phyloP scores from a whole-genome alignment of 768 basidiomycete species.

The Stropharia rugosoannulata region DNA sequence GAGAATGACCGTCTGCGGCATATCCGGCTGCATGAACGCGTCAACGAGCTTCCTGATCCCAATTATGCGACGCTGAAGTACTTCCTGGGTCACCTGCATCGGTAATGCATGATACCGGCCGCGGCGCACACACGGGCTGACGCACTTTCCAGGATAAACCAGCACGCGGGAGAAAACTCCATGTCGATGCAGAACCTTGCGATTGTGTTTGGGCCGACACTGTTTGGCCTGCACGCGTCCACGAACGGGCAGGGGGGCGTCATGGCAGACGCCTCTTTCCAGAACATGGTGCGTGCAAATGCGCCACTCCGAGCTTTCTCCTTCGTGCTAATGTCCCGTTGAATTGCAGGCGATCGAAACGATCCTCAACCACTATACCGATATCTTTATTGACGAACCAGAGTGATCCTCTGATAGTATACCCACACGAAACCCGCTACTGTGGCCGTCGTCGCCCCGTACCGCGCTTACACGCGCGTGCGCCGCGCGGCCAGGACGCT shows the following conservation, averaged over 20 bases:
- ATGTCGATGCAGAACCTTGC: slow-evolving; percentile 94
- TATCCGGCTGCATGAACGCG: slow-evolving; percentile 93
- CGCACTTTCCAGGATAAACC: slow-evolving; percentile 57
- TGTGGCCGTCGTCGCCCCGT: background rate
- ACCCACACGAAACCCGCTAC: background rate
- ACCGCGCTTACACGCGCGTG: slow-evolving; percentile 16
- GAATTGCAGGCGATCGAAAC: slow-evolving; percentile 83
- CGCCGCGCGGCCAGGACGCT: slow-evolving; percentile 26
- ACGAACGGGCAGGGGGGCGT: slow-evolving; percentile 49
- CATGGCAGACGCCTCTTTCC: slow-evolving; percentile 69
- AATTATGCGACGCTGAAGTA: slow-evolving; percentile 97
- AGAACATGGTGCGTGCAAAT: slow-evolving; percentile 56
- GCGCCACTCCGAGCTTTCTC: slow-evolving; percentile 14
- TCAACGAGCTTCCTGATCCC: slow-evolving; percentile 97
- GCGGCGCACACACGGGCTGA: background rate
- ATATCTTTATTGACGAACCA: slow-evolving; percentile 94
- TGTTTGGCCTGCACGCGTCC: slow-evolving; percentile 77
- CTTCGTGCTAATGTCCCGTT: slow-evolving; percentile 5
- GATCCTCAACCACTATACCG: slow-evolving; percentile 89
- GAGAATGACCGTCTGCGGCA: slow-evolving; percentile 95
- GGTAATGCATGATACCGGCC: slow-evolving; percentile 43
- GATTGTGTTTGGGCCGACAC: slow-evolving; percentile 97
- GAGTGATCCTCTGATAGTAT: slow-evolving; percentile 31
- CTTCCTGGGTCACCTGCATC: slow-evolving; percentile 91
- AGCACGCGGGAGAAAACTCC: slow-evolving; percentile 75